A percentile compares a stretch with the other conserved stretches of the same genome.
These are phyloP conservation scores for Ustilago cynodontis DNA, from an alignment of 1,284 basidiomycete genomes.

Conservation along the genomic window DNA sequence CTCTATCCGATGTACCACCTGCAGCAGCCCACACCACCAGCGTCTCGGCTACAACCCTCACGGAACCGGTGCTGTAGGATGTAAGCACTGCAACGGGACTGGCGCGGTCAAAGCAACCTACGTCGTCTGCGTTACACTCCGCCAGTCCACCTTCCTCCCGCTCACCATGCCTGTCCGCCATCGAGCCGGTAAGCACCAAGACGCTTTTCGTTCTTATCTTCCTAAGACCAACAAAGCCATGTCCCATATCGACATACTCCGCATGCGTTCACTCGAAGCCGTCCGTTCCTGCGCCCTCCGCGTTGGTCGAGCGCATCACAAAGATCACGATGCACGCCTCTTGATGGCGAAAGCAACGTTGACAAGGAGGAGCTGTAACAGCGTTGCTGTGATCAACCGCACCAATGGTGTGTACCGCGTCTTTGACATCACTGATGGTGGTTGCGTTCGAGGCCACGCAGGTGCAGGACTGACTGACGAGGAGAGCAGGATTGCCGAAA, in stretches of 20 bases:
- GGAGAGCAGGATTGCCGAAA: conserved; percentile 69
- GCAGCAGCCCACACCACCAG: conserved; percentile 21
- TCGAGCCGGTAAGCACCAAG: conserved; percentile 30
- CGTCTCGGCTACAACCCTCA: neutral
- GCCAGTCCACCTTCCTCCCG: conserved; percentile 39
- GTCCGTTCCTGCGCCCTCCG: conserved; percentile 73
- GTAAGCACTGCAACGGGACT: conserved; percentile 28
- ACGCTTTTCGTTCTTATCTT: conserved; percentile 77
- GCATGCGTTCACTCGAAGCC: conserved; percentile 75
- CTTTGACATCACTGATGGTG: conserved; percentile 77
- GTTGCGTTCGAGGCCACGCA: conserved; percentile 77
- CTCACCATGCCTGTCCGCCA: conserved; percentile 36
- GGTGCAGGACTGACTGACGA: conserved; percentile 73
- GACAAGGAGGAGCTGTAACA: conserved; percentile 74
- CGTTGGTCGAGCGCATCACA: conserved; percentile 81
- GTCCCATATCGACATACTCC: conserved; percentile 78
- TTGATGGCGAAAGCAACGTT: conserved; percentile 73
- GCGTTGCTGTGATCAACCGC: conserved; percentile 80
- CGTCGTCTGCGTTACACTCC: conserved; percentile 48
- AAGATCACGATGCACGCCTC: conserved; percentile 80
- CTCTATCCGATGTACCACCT: conserved; percentile 23
- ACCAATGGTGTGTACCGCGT: conserved; percentile 76
- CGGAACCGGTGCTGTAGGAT: neutral
- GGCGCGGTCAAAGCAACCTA: conserved; percentile 38
- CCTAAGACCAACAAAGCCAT: conserved; percentile 77